Conservation (phyloP, 192 early-diverging fungal species). For the Coemansia sp. region DNA sequence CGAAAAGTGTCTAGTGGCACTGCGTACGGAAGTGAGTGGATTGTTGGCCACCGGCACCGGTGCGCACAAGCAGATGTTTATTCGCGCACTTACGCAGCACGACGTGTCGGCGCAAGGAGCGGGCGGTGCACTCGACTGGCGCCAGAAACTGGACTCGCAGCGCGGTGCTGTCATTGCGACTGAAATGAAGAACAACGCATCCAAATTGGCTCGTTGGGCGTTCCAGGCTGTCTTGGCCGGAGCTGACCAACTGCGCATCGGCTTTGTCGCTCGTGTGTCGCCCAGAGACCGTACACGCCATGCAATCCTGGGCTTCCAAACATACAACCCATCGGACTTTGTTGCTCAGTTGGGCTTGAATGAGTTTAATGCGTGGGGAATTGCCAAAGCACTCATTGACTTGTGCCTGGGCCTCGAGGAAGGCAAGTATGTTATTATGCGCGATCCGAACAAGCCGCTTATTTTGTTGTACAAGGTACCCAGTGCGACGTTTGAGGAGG, state of each 20-base stretch:
- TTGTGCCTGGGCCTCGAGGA: slow-evolving; percentile 81
- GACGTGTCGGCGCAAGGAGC: slow-evolving; percentile 81
- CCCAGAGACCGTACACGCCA: slow-evolving; percentile 82
- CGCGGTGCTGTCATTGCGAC: slow-evolving; percentile 95
- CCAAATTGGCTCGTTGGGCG: slow-evolving; percentile 95
- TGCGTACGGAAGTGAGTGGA: slow-evolving; percentile 90
- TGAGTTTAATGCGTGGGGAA: slow-evolving; percentile 91
- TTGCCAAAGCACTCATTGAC: slow-evolving; percentile 91
- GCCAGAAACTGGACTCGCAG: slow-evolving; percentile 89
- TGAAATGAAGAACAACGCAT: slow-evolving; percentile 97
- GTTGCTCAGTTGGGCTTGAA: slow-evolving; percentile 84
- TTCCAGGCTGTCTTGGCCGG: slow-evolving; percentile 86
- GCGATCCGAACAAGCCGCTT: slow-evolving; percentile 94
- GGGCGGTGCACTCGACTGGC: slow-evolving; percentile 91
- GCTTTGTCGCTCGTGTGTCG: slow-evolving; percentile 75
- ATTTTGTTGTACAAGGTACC: slow-evolving; percentile 83
- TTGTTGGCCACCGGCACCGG: slow-evolving; percentile 58
- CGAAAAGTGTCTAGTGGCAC: slow-evolving; percentile 65
- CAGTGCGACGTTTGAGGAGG: slow-evolving; percentile 62
- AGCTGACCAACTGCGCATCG: slow-evolving; percentile 89
- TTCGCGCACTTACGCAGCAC: slow-evolving; percentile 91
- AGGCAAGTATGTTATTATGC: slow-evolving; percentile 93
- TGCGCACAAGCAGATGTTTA: slow-evolving; percentile 56
- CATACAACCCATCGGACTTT: slow-evolving; percentile 89
- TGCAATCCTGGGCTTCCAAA: slow-evolving; percentile 76